Evolutionary conservation across 306 rosid genomes (phyloP), one percentile per base, ranked within the genome.

Genomic region (Mimosa pudica): DNA sequence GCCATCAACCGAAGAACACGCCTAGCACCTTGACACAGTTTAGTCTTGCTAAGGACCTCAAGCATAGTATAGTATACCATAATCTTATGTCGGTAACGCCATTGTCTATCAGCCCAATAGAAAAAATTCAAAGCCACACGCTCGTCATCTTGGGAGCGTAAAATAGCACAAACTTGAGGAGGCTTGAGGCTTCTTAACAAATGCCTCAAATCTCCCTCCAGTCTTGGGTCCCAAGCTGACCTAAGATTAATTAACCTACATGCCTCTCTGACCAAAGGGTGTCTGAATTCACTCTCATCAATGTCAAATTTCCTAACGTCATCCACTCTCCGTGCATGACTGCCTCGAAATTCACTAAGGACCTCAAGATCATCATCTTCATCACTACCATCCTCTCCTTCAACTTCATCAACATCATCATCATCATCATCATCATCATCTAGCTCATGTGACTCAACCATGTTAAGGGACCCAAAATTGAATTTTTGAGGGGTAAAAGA

Each of bases 41-140:
- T 94, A 68, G 97, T 91, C 89, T 87, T 89, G 81, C 97, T 86
- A 68, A 92, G 97, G 64, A 92, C 79, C 84, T 89, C 91, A 20
- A 94, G 83, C 92, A 92, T 89, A 16, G 90, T 83, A 74, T 91
- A 84, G 82, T 88, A 91, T 42, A 89, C 97, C 54, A 87, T 6
- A 2, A 84, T 75, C 35, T 87, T 79, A 35, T 92, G 97, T 20
- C 85, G 82, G 47, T 92, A 91, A 55, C 97, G 87, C 98, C 98
- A 92, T 71, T 89, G 90, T 80, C 93, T 78, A 84, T 94, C 97
- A 32, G 92, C 97, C 98, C 97, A 92, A 58, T 91, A 91, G 81
- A 92, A 94, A 70, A 91, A 88, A 2, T 66, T 78, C 90, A 94
- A 85, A 81, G 98, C 95, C 80, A 88, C 78, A 41, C 97, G 84